These are phyloP conservation scores for Crucihimalaya himalaica DNA, from an alignment of 345 rosid genomes.

Conservation along the genomic window DNA sequence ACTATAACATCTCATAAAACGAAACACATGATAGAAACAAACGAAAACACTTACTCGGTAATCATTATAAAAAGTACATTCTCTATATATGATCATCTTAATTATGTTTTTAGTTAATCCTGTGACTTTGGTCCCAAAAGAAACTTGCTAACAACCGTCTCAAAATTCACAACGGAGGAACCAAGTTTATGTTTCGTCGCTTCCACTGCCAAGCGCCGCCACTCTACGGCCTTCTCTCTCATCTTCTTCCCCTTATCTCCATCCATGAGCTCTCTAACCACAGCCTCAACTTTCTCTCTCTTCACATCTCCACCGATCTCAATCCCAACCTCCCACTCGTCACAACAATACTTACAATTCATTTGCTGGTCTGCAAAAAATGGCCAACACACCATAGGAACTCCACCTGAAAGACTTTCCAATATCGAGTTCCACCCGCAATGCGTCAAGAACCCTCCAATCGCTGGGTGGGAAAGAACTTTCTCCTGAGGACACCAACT, in stretches of 20 bases:
- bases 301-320: slow-evolving; percentile 59
- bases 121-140: slow-evolving; percentile 16
- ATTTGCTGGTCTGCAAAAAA: slow-evolving; percentile 69
- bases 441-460: slow-evolving; percentile 63
- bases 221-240: no score
- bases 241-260: no score
- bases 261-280: slow-evolving; percentile 55
- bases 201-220: no score
- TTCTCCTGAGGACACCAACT: slow-evolving; percentile 65
- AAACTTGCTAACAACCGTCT: slow-evolving; percentile 36
- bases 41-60: neutral
- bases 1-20: neutral
- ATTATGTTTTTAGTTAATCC: neutral
- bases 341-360: slow-evolving; percentile 50
- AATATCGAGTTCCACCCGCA: slow-evolving; percentile 68
- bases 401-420: slow-evolving; percentile 51
- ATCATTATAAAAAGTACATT: neutral
- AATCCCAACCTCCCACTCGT: slow-evolving; percentile 65
- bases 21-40: no score
- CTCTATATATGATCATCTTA: neutral
- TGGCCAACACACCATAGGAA: slow-evolving; percentile 68
- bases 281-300: slow-evolving; percentile 50
- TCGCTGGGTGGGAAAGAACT: slow-evolving; percentile 52
- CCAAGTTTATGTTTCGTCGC: slow-evolving; percentile 34
- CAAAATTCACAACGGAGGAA: slow-evolving; percentile 43